Base-by-base conservation (phyloP, 305 asterid species). In the Fraxinus angustifolia region DNA sequence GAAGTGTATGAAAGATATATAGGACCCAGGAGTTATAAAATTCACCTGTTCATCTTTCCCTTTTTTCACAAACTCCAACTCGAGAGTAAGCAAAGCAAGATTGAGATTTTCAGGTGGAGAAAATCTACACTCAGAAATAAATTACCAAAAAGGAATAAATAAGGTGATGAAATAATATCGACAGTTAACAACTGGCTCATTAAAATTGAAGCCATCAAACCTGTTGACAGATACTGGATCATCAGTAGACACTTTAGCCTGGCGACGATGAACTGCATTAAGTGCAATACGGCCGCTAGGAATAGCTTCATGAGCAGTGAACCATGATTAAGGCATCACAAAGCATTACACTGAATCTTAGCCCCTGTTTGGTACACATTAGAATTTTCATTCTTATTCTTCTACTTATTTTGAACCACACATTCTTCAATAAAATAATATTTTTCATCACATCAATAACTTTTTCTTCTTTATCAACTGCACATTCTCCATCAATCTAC, bases 61-160 rank as follows among this genome's bases (percentile, higher is more conserved):
- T 83, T 89, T 96, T 91, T 92, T 94, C 78, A 96, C 95, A 86
- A 94, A 96, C 92, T 96, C 99, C 93, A 96, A 89, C 82, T 96
- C 99, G 17, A 96, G 89, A 28, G 93, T 91, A 60, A 96, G 91
- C 90, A 96, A 82, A 30, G 98, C 94, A 65, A 93, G 90, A 84
- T 90, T 91, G 86, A 90, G 91, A 87, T 87, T 73, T 77, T 96
- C 99, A 30, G 99, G 98, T 70, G 97, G 99, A 72, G 82, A 60
- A 78, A 92, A 96, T 82, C 99, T 96, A 86, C 76, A 56, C 3
- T 38, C 77, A 1, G 53, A 71, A 87, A 76, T 10, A 65, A 36
- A 82, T 45, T n/a, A 79, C 83, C 83, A 84, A 78, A 14, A 73
- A 79, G 76, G 40, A 72, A 68, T 31, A 4, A 2, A 30, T 73